Base-by-base conservation (phyloP, 768 basidiomycete genomes). In the Suillus fuscotomentosus region DNA sequence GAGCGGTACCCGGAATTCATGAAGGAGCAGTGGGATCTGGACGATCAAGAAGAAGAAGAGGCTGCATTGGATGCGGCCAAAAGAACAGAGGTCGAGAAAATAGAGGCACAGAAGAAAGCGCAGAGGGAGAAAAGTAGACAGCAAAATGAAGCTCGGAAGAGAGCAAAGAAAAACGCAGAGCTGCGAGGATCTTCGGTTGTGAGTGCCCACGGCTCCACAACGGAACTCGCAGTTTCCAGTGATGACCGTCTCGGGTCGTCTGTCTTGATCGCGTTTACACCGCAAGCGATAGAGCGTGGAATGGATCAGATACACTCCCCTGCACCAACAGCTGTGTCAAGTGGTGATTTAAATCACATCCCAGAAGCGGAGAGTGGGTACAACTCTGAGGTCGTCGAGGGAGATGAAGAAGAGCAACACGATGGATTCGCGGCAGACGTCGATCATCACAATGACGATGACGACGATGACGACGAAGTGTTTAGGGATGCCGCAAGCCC, bases 1-100 rank as follows among this genome's bases (percentile, higher is more conserved):
- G 94, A 97, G 61, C 88, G 96, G 9, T 98, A 97, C 75, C 61
- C 82, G 22, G 94, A 97, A 73, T 97, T 87, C 70, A 88, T 91
- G 83, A 78, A 79, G 56, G 95, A 97, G 73, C 92, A 96, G 72
- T 88, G 87, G 84, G 82, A 77, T 8, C 75, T 93, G 60, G 94
- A 95, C 68, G 85, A 81, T n/a, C 75, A 79, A 38, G 94, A 97
- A 66, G 96, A 95, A 71, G 81, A 83, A 31, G 87, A 88, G 68
- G 87, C 88, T 4, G 82, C 81, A 54, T 67, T 72, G 15, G 83
- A 81, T 10, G 78, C 79, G 9, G 72, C 70, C 20, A 79, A 79
- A 20, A 81, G 74, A 57, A 75, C 70, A 0, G 82, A 85, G 66
- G 80, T 79, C n/a, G 84, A 84, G 48, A 85, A 82, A 68, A 61